Evolutionary conservation across 148 eudicot species (phyloP).

Genomic region (Spergularia bocconei): DNA sequence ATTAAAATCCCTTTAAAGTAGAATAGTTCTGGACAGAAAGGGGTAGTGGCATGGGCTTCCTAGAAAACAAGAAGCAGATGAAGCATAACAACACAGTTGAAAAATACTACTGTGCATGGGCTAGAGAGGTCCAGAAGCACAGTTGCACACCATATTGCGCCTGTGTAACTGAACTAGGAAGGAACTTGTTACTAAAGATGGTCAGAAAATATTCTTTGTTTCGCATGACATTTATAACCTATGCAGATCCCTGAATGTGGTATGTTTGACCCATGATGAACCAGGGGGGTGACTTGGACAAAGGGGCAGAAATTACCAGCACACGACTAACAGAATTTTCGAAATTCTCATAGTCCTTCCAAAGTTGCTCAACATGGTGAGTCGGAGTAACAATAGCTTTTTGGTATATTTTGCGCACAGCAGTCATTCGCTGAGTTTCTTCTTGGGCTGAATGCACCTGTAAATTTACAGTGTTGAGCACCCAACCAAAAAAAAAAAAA

Average conservation of each 20-base stretch:
- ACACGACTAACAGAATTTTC: conserved; percentile 97
- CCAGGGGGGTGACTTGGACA: not conserved
- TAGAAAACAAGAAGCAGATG: too few relatives aligned
- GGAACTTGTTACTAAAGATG: not conserved
- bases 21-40: not conserved
- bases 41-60: not conserved
- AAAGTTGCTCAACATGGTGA: conserved; percentile 89
- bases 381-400: conserved; percentile 90
- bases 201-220: not conserved
- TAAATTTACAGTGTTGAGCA: conserved; percentile 28
- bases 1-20: not conserved
- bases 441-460: conserved; percentile 86
- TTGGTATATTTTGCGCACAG: conserved; percentile 81
- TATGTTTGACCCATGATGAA: not conserved
- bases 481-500: not conserved
- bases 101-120: not conserved
- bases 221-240: not conserved
- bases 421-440: conserved; percentile 84
- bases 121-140: not conserved
- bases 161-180: not conserved
- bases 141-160: not conserved
- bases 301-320: conserved; percentile 49
- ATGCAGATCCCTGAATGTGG: not conserved
- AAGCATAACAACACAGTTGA: not conserved
- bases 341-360: conserved; percentile 96